phyloP scores from a whole-genome alignment of 2,329 filamentous ascomycete genomes.

The Pseudogymnoascus pannorum region DNA sequence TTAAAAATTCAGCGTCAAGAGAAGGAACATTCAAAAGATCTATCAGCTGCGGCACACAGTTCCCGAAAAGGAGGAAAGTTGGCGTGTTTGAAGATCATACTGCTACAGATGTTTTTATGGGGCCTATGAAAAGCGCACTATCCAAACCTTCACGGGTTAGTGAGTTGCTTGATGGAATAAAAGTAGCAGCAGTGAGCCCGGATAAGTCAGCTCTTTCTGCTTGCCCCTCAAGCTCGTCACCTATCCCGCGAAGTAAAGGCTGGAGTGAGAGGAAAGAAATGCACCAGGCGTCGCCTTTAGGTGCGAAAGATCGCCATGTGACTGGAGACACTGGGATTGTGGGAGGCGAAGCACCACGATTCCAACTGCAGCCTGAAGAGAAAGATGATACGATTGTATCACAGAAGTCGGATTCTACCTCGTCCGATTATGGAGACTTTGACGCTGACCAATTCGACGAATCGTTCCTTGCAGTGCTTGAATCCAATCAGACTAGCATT shows the following conservation, averaged over 20 bases:
- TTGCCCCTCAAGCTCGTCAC: conserved; percentile 36
- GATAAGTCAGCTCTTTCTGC: neutral
- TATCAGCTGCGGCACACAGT: conserved; percentile 62
- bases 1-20: conserved; percentile 33
- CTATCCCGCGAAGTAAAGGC: conserved; percentile 16
- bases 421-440: conserved; percentile 33
- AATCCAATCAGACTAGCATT: conserved; percentile 33
- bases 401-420: conserved; percentile 11
- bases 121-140: conserved; percentile 38
- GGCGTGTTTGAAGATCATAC: conserved; percentile 37
- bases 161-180: conserved; percentile 60
- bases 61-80: conserved; percentile 62
- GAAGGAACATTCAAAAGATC: conserved; percentile 52
- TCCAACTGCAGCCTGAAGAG: conserved; percentile 8
- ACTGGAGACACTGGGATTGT: conserved; percentile 44
- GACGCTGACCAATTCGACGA: conserved; percentile 45
- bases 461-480: conserved; percentile 44
- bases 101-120: conserved; percentile 24
- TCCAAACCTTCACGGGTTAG: conserved; percentile 47
- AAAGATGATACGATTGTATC: neutral
- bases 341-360: neutral
- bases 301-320: conserved; percentile 26
- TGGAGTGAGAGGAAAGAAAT: conserved; percentile 2
- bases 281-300: conserved; percentile 14
- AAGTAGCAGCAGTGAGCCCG: conserved; percentile 33